Conservation (phyloP, 1,139 yeast species). For the Hansenula anomala region DNA sequence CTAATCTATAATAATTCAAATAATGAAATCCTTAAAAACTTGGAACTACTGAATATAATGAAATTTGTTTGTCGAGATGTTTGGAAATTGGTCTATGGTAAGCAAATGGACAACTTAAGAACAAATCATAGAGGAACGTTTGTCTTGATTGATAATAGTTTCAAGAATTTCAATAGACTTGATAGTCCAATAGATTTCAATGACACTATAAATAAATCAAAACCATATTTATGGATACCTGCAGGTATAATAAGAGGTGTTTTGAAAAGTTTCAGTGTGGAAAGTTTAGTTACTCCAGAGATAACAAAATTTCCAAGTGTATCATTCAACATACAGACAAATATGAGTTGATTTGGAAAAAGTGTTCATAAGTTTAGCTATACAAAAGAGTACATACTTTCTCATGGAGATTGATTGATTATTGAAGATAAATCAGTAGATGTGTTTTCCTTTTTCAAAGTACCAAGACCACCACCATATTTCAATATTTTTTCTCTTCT, state of each 20-base stretch:
- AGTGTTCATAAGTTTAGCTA: not conserved
- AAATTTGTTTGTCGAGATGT: slow-evolving; percentile 90
- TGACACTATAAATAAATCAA: slow-evolving; percentile 44
- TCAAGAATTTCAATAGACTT: slow-evolving; percentile 52
- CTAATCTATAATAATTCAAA: slow-evolving; percentile 56
- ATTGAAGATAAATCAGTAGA: slow-evolving; percentile 50
- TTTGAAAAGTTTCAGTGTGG: slow-evolving; percentile 64
- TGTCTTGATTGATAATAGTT: slow-evolving; percentile 67
- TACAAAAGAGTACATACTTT: not conserved
- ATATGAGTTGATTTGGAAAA: not conserved
- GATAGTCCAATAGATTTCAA: slow-evolving; percentile 44
- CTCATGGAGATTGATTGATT: slow-evolving; percentile 1
- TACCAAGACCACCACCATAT: slow-evolving; percentile 9
- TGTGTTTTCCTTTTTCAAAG: slow-evolving; percentile 46
- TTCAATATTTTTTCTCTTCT: slow-evolving; percentile 52
- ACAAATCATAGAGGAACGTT: slow-evolving; percentile 90
- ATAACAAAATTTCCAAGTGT: slow-evolving; percentile 61
- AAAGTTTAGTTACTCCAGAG: slow-evolving; percentile 65
- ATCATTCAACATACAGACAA: slow-evolving; percentile 67
- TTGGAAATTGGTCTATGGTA: slow-evolving; percentile 75
- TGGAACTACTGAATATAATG: slow-evolving; percentile 75
- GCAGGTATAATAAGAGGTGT: slow-evolving; percentile 84
- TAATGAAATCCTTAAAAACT: slow-evolving; percentile 36
- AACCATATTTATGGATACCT: slow-evolving; percentile 69
- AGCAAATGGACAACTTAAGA: slow-evolving; percentile 86